A percentile compares a stretch with the other conserved stretches of the same genome.
phyloP scores from a whole-genome alignment of 805 yeast genomes.

The Wickerhamomyces rabaulensis region DNA sequence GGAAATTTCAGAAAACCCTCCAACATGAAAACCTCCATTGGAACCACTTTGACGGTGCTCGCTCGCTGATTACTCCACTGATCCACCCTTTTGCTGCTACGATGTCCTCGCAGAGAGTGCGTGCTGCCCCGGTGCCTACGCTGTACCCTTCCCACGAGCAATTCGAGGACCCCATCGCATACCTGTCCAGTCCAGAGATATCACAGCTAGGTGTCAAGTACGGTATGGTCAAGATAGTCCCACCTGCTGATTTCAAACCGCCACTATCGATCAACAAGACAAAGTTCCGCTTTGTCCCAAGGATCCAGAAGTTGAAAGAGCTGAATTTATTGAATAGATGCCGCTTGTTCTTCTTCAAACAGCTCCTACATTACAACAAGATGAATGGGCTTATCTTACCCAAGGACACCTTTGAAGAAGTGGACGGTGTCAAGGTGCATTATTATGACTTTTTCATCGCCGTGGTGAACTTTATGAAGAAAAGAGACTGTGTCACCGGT shows the following conservation, averaged over 20 bases:
- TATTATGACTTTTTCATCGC: slow-evolving; percentile 36
- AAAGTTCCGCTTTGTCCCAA: slow-evolving; percentile 58
- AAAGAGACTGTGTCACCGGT: slow-evolving; percentile 3
- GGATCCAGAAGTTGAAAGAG: slow-evolving; percentile 64
- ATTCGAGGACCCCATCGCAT: slow-evolving; percentile 60
- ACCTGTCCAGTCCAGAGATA: slow-evolving; percentile 47
- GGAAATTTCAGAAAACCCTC: neutral
- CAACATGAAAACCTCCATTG: neutral
- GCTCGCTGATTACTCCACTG: no score
- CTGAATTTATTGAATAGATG: slow-evolving; percentile 59
- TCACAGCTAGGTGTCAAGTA: slow-evolving; percentile 42
- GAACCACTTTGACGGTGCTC: no score
- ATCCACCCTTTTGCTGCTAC: neutral
- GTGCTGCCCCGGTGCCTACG: slow-evolving; percentile 39
- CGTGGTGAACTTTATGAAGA: slow-evolving; percentile 23
- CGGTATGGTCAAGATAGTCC: slow-evolving; percentile 74
- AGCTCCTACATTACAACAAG: slow-evolving; percentile 50
- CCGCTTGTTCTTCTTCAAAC: slow-evolving; percentile 55
- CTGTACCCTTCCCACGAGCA: slow-evolving; percentile 50
- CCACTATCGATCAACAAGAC: slow-evolving; percentile 48
- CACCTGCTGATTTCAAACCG: slow-evolving; percentile 49
- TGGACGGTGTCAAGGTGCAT: slow-evolving; percentile 17
- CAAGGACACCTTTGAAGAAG: slow-evolving; percentile 6
- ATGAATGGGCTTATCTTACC: slow-evolving; percentile 30
- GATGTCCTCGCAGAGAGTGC: neutral